Percentiles rank a stretch among this genome's conserved stretches.
phyloP scores from a whole-genome alignment of 129 eudicot species.

The Flaveria robusta region DNA sequence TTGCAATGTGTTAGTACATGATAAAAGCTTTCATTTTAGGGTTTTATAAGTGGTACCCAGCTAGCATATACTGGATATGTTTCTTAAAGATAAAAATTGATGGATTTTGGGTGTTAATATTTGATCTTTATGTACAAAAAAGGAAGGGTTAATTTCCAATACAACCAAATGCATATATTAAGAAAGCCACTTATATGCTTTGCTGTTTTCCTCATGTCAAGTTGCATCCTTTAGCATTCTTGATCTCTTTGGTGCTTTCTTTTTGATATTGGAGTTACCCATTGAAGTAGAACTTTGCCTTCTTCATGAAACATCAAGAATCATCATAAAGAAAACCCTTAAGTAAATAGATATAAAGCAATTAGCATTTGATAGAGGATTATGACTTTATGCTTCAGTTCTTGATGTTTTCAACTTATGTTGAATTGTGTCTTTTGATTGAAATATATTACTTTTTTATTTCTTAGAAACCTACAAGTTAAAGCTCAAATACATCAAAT shows the following conservation, averaged over 20 bases:
- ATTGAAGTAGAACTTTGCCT: constrained; percentile 23
- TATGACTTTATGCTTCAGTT: neutral
- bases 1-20: constrained; percentile 2
- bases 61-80: constrained; percentile 24
- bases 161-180: constrained; percentile 13
- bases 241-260: constrained; percentile 28
- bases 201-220: constrained; percentile 42
- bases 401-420: neutral
- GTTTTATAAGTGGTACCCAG: constrained; percentile 19
- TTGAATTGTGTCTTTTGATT: neutral
- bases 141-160: constrained; percentile 33
- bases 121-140: constrained; percentile 34
- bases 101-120: constrained; percentile 23
- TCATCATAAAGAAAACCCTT: neutral
- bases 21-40: neutral
- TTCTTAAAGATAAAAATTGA: constrained; percentile 16
- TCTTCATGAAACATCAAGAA: constrained; percentile 24
- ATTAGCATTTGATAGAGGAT: constrained; percentile 1
- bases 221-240: constrained; percentile 32
- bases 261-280: constrained; percentile 35
- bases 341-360: constrained; percentile 1
- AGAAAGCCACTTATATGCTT: constrained; percentile 31
- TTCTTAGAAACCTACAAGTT: neutral
- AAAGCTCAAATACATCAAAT: neutral
- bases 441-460: neutral